Evolutionary conservation across 2,329 filamentous ascomycete species (phyloP).

Genomic region (Apiospora marii): DNA sequence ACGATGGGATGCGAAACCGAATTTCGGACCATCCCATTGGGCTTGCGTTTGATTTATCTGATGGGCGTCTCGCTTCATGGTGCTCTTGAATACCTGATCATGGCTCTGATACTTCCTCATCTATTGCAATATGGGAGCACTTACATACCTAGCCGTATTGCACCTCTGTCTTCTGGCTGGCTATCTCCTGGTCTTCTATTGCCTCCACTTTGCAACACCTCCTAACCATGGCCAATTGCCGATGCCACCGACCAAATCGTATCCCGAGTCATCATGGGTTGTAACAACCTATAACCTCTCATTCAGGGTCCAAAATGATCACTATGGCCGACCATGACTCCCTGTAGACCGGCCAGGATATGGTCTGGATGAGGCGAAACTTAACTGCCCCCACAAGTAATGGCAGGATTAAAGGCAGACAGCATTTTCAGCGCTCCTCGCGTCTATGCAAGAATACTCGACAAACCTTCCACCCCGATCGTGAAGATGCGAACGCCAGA

Average conservation of each 20-base stretch:
- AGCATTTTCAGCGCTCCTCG: not conserved
- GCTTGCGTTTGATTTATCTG: not conserved
- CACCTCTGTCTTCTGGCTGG: not conserved
- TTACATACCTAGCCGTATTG: not conserved
- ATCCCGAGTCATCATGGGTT: not conserved
- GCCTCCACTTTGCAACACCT: not conserved
- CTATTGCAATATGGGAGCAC: not conserved
- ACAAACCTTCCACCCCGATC: not conserved
- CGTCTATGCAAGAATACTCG: not conserved
- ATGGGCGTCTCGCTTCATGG: not conserved
- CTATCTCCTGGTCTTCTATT: not conserved
- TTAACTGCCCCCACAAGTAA: not conserved
- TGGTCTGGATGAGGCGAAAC: too few species aligned
- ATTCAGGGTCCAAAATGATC: not conserved
- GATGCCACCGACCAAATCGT: not conserved
- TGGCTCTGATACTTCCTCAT: not conserved
- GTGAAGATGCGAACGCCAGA: not conserved
- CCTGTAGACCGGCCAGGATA: too few species aligned
- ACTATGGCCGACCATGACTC: not conserved
- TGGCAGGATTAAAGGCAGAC: not conserved
- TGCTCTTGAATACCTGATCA: not conserved
- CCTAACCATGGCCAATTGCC: not conserved
- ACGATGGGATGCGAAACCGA: not conserved
- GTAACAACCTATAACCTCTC: not conserved
- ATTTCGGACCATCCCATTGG: not conserved